phyloP scores from a whole-genome alignment of 2,329 filamentous ascomycete genomes.

The Xylariales sp. region DNA sequence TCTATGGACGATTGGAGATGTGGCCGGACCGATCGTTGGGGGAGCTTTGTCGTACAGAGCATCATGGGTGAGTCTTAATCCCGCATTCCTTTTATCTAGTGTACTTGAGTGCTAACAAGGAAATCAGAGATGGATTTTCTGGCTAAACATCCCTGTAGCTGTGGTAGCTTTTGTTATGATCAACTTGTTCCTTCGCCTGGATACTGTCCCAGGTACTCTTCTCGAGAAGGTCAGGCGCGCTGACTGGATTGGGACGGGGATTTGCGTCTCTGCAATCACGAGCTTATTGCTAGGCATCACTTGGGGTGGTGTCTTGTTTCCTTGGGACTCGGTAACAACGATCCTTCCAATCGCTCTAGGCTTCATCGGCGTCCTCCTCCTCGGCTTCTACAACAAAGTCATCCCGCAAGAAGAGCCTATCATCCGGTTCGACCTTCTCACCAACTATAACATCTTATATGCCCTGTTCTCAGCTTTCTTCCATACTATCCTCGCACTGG shows the following conservation, averaged over 20 bases:
- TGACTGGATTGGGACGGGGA: conserved; percentile 1
- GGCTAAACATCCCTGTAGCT: conserved; percentile 3
- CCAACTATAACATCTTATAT: conserved; percentile 3
- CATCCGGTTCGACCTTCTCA: conserved; percentile 1
- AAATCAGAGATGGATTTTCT: conserved; percentile 1
- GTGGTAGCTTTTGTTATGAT: background rate
- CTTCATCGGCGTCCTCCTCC: background rate
- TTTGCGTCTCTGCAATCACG: background rate
- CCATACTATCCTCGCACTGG: background rate
- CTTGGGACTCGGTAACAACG: background rate
- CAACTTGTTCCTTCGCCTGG: background rate
- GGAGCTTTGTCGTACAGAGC: background rate
- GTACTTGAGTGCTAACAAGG: background rate
- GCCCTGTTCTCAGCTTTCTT: conserved; percentile 1
- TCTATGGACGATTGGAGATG: background rate
- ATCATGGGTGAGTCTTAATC: background rate
- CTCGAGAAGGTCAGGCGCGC: background rate
- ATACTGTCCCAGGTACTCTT: background rate
- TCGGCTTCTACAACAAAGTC: conserved; percentile 1
- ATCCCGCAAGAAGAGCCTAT: background rate
- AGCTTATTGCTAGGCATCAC: conserved; percentile 1
- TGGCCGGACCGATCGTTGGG: background rate
- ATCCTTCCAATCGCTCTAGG: background rate
- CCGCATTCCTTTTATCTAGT: too few relatives aligned
- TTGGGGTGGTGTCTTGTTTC: conserved; percentile 1